A percentile compares a stretch with the other conserved stretches of the same genome.
Evolutionary conservation across 306 rosid species (phyloP).

Genomic region (Cucurbita argyrosperma): DNA sequence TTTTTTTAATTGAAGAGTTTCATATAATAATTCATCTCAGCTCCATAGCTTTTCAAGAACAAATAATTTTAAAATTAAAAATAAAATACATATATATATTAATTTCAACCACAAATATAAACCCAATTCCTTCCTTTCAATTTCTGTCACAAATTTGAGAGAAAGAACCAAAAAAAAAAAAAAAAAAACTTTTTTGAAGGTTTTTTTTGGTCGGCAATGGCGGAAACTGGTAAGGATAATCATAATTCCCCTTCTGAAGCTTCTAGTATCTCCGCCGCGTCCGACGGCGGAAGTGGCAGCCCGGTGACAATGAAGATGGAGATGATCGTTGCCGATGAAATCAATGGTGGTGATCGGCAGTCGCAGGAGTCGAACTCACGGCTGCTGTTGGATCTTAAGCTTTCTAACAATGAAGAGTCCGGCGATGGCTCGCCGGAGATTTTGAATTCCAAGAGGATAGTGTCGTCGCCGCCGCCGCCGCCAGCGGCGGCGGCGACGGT

Average conservation of each 20-base stretch:
- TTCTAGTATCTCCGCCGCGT: conserved; percentile 32
- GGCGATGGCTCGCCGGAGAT: conserved; percentile 5
- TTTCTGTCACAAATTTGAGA: not conserved
- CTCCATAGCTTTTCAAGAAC: not conserved
- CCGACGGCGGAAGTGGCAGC: not conserved
- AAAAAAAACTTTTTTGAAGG: not conserved
- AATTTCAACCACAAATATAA: conserved; percentile 24
- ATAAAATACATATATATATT: not conserved
- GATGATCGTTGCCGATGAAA: not conserved
- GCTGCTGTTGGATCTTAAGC: conserved; percentile 21
- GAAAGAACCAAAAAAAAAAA: too few species aligned
- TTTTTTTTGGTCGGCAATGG: conserved; percentile 17
- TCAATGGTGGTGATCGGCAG: not conserved
- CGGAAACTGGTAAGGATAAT: not conserved
- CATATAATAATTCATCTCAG: not conserved
- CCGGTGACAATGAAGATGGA: conserved; percentile 3
- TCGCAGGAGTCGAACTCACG: conserved; percentile 9
- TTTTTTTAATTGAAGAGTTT: not conserved
- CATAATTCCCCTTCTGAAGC: conserved; percentile 19
- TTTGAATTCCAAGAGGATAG: conserved; percentile 7
- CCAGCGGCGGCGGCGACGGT: not conserved
- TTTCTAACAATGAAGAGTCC: conserved; percentile 10
- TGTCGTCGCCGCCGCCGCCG: not conserved
- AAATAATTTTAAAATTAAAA: not conserved
- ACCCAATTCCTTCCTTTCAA: not conserved